Base-by-base conservation (phyloP, 257 asterid genomes). In the Nicotiana tomentosiformis region DNA sequence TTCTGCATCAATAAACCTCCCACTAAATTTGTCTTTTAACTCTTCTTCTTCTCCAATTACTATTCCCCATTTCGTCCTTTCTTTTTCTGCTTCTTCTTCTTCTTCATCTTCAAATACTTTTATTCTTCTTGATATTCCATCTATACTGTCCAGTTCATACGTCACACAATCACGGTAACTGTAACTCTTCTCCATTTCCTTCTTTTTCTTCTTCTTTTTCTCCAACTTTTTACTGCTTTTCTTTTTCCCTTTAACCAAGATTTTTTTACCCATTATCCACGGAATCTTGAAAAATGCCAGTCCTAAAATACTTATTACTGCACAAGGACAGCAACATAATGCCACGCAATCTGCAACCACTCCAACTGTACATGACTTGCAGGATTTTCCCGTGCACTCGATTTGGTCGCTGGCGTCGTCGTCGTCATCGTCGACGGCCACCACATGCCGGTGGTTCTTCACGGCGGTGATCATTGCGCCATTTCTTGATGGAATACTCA, bases 271-370 rank as follows among this genome's bases (percentile, higher is more conserved):
- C 85, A 94, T 90, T 87, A 91, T 92, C 91, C 89, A 93, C 68
- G 99, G 99, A 62, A 96, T 86, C 90, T 90, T 94, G 53, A 96
- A 53, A 17, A 96, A 87, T 2, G 98, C 91, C 30, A 96, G 91
- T 23, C 91, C 89, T 66, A 96, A 30, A 17, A 93, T 84, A 87
- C 87, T 91, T 46, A 94, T 94, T 58, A 96, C 94, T 14, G 98
- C 94, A 89, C 97, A 94, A 0, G 99, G 99, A 77, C 99, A 96
- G 85, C 97, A 96, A 83, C 99, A 93, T 30, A 96, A 91, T 23
- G 98, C 99, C 61, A 96, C 95, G 84, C 99, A 96, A 90, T 94
- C 99, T 46, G 98, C 98, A 84, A 96, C 90, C 81, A 88, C 89
- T 35, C 93, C 97, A 77, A 93, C 98, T 46, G 98, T 90, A 90